These are phyloP conservation scores for Cutaneotrichosporon spelunceum DNA, from an alignment of 1,284 basidiomycete genomes.

Conservation along the genomic window DNA sequence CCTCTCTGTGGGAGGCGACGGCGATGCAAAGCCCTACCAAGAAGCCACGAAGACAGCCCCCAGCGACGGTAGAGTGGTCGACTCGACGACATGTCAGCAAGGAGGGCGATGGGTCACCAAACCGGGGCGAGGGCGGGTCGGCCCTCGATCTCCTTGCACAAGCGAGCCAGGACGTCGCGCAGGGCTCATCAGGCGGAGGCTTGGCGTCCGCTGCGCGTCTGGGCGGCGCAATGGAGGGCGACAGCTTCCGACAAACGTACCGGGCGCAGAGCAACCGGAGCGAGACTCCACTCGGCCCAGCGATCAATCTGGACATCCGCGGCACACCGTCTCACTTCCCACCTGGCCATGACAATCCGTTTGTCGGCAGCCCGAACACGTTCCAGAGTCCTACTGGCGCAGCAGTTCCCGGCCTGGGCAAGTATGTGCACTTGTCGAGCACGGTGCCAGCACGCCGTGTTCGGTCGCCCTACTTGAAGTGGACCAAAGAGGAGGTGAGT, in stretches of 20 bases:
- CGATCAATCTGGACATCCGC: slow-evolving; percentile 32
- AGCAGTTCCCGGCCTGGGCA: slow-evolving; percentile 46
- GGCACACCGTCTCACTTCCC: slow-evolving; percentile 3
- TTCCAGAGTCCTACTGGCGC: slow-evolving; percentile 40
- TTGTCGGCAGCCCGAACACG: slow-evolving; percentile 11
- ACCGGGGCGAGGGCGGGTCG: slow-evolving; percentile 24
- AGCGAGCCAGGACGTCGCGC: slow-evolving; percentile 36
- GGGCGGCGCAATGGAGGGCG: slow-evolving; percentile 22
- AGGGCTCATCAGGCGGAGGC: slow-evolving; percentile 11
- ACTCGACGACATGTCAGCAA: slow-evolving; percentile 14
- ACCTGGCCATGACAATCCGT: slow-evolving; percentile 16
- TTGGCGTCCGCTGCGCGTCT: slow-evolving; percentile 19
- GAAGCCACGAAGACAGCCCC: slow-evolving; percentile 23
- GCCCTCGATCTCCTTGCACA: slow-evolving; percentile 45
- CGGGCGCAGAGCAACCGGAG: slow-evolving; percentile 8
- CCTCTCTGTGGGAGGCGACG: slow-evolving; percentile 10
- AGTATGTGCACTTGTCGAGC: slow-evolving; percentile 46
- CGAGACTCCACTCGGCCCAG: slow-evolving; percentile 34
- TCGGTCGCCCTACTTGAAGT: slow-evolving; percentile 48
- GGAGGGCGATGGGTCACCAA: slow-evolving; percentile 16
- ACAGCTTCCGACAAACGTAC: neutral
- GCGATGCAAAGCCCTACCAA: slow-evolving; percentile 32
- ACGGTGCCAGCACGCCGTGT: slow-evolving; percentile 42
- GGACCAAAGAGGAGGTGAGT: slow-evolving; percentile 49
- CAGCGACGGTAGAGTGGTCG: slow-evolving; percentile 25